phyloP scores from a whole-genome alignment of 495 filamentous ascomycete species.

The Penicillium taxi region DNA sequence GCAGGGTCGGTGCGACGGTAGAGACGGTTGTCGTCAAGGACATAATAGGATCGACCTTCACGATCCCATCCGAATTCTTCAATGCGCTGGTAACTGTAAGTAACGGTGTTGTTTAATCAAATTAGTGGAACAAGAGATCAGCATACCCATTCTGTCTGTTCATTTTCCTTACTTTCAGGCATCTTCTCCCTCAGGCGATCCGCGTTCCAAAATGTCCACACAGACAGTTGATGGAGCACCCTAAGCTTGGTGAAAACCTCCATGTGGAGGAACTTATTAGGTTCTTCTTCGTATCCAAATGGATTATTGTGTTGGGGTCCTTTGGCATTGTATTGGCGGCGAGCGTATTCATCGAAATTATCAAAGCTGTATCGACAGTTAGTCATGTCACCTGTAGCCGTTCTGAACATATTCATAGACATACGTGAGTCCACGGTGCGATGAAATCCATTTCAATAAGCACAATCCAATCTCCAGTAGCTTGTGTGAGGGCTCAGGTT shows the following conservation, averaged over 20 bases:
- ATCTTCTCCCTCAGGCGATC: constrained; percentile 82
- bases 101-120: not conserved
- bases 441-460: constrained; percentile 87
- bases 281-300: constrained; percentile 70
- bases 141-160: constrained; percentile 79
- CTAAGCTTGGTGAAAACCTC: constrained; percentile 82
- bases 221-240: constrained; percentile 82
- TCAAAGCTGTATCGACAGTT: constrained; percentile 50
- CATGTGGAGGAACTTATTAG: constrained; percentile 67
- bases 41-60: constrained; percentile 75
- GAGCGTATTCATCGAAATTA: constrained; percentile 89
- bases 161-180: constrained; percentile 69
- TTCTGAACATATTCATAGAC: constrained; percentile 21
- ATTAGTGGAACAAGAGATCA: not conserved
- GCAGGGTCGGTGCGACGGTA: constrained; percentile 73
- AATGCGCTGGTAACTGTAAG: constrained; percentile 60
- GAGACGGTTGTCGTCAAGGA: constrained; percentile 88
- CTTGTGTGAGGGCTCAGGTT: constrained; percentile 59
- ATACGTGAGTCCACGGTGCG: constrained; percentile 84
- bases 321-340: constrained; percentile 80
- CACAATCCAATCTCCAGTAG: constrained; percentile 78
- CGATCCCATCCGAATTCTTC: constrained; percentile 86
- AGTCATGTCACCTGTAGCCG: no score
- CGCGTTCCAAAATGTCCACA: constrained; percentile 79
- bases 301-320: constrained; percentile 69